phyloP scores from a whole-genome alignment of 352 stramenopile genomes.

The Globisporangium takayamanum region DNA sequence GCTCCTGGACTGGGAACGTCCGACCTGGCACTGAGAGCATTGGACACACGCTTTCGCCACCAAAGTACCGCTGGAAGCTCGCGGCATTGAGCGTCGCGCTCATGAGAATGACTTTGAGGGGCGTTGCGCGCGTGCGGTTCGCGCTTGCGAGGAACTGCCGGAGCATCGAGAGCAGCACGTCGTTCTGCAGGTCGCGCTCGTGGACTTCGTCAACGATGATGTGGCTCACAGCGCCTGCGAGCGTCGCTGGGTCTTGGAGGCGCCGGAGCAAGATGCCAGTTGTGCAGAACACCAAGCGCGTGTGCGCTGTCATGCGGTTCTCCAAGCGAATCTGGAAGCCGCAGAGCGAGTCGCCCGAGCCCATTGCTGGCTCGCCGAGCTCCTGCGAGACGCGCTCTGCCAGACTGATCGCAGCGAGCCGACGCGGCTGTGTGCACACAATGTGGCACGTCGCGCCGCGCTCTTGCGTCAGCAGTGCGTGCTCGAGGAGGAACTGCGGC shows the following conservation, averaged over 20 bases:
- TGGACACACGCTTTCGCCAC: slow-evolving; percentile 67
- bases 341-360: slow-evolving; percentile 50
- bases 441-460: slow-evolving; percentile 87
- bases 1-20: slow-evolving; percentile 95
- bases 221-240: slow-evolving; percentile 89
- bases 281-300: slow-evolving; percentile 93
- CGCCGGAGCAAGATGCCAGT: slow-evolving; percentile 92
- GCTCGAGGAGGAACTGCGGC: slow-evolving; percentile 94
- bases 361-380: slow-evolving; percentile 73
- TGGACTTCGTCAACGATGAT: slow-evolving; percentile 98
- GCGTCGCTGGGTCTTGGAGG: slow-evolving; percentile 77
- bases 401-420: slow-evolving; percentile 94
- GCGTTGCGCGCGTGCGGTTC: slow-evolving; percentile 33
- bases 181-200: slow-evolving; percentile 92
- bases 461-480: slow-evolving; percentile 58
- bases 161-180: slow-evolving; percentile 90
- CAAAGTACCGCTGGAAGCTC: slow-evolving; percentile 95
- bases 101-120: slow-evolving; percentile 95
- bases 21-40: slow-evolving; percentile 90
- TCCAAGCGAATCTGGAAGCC: slow-evolving; percentile 95
- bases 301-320: slow-evolving; percentile 75
- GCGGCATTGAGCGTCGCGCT: slow-evolving; percentile 94
- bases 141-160: slow-evolving; percentile 65
- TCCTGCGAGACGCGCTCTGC: slow-evolving; percentile 92
- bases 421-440: slow-evolving; percentile 94